These are phyloP conservation scores for Miscanthus sacchariflorus DNA, from an alignment of 202 grass and related monocot genomes.

Conservation along the genomic window DNA sequence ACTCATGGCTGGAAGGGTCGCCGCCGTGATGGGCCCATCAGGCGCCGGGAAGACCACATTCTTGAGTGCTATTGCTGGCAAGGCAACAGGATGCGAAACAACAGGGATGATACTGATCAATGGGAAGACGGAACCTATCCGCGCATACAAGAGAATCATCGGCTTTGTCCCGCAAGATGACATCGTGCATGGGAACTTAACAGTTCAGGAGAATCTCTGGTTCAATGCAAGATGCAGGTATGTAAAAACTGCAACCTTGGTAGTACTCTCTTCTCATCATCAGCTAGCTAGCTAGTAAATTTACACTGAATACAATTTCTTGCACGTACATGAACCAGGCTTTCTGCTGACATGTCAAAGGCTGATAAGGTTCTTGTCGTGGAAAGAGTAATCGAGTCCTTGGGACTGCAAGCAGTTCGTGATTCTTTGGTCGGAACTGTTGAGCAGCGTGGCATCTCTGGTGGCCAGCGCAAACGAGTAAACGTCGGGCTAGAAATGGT, in stretches of 20 bases:
- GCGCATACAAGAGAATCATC: constrained; percentile 91
- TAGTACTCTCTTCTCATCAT: not conserved
- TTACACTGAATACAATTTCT: not conserved
- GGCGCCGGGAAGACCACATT: constrained; percentile 93
- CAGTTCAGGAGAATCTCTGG: constrained; percentile 94
- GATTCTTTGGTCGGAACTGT: constrained; percentile 94
- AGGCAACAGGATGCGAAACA: constrained; percentile 79
- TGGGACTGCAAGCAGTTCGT: constrained; percentile 84
- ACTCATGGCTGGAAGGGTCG: constrained; percentile 80
- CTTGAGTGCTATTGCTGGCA: constrained; percentile 83
- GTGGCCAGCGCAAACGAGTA: constrained; percentile 24
- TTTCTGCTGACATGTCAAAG: constrained; percentile 80
- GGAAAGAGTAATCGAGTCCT: constrained; percentile 88
- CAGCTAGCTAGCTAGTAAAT: not conserved
- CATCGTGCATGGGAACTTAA: constrained; percentile 95
- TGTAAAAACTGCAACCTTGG: constrained; percentile 8
- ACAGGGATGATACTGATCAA: constrained; percentile 81
- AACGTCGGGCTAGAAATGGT: constrained; percentile 60
- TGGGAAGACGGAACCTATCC: constrained; percentile 74
- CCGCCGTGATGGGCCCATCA: constrained; percentile 93
- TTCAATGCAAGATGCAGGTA: constrained; percentile 92
- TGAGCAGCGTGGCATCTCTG: constrained; percentile 90
- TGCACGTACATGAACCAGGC: constrained; percentile 46
- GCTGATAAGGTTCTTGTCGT: constrained; percentile 94
- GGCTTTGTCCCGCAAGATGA: constrained; percentile 98